Percentiles rank a stretch among this genome's conserved stretches.
Evolutionary conservation across 1,284 basidiomycete genomes (phyloP).

Genomic region (Ceratobasidium sp.): DNA sequence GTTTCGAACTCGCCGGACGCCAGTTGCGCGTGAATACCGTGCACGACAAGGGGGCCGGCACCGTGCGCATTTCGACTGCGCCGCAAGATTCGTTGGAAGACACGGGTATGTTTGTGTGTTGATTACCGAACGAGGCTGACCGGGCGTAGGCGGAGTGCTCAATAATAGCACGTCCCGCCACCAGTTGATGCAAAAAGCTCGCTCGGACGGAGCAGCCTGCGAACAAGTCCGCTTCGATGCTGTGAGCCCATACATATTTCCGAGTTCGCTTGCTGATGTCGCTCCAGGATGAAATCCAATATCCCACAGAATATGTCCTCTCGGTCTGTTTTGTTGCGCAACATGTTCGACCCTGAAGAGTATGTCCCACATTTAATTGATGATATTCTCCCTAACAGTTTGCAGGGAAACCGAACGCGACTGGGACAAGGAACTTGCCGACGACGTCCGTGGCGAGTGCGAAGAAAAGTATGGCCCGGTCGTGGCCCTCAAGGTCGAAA

Average conservation of each 20-base stretch:
- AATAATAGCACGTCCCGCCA: constrained; percentile 94
- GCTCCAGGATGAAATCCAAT: constrained; percentile 63
- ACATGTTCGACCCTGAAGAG: constrained; percentile 98
- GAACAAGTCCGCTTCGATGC: constrained; percentile 58
- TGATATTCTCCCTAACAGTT: constrained; percentile 5
- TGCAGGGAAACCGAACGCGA: constrained; percentile 89
- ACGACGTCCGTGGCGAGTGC: constrained; percentile 95
- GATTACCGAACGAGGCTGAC: constrained; percentile 36
- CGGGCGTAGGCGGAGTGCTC: constrained; percentile 61
- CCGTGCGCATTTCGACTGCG: constrained; percentile 35
- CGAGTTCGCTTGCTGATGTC: constrained; percentile 39
- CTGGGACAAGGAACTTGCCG: constrained; percentile 95
- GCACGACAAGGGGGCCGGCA: constrained; percentile 81
- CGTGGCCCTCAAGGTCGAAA: constrained; percentile 89
- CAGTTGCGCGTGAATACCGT: constrained; percentile 91
- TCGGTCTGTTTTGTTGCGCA: constrained; percentile 83
- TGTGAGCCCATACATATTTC: constrained; percentile 56
- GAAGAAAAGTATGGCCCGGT: constrained; percentile 90
- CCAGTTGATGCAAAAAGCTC: constrained; percentile 98
- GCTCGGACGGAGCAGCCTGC: constrained; percentile 82
- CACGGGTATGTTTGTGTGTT: constrained; percentile 55
- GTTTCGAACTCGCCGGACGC: constrained; percentile 94
- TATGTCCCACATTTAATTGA: constrained; percentile 51
- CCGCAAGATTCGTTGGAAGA: constrained; percentile 81
- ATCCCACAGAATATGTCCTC: constrained; percentile 83